These are phyloP conservation scores for Calonectria montana DNA, from an alignment of 2,329 filamentous ascomycete species.

Conservation along the genomic window DNA sequence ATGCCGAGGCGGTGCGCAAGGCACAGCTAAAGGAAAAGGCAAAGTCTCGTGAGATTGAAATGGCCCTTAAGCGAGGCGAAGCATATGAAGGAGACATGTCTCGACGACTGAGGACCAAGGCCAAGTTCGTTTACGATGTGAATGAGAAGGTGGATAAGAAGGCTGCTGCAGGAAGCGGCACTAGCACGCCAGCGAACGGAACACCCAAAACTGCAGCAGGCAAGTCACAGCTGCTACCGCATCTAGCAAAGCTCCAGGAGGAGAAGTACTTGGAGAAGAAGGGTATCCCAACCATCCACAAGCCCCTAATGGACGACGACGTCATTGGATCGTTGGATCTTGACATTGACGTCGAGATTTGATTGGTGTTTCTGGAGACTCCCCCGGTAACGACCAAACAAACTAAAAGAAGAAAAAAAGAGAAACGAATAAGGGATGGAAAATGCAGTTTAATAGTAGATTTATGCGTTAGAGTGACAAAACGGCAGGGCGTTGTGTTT, in stretches of 20 bases:
- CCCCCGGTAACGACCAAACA: neutral
- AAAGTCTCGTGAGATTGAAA: constrained; percentile 69
- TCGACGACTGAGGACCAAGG: constrained; percentile 73
- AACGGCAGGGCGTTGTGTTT: constrained; percentile 20
- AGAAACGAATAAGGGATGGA: neutral
- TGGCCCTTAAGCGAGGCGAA: constrained; percentile 73
- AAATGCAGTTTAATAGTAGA: neutral
- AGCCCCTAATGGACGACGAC: constrained; percentile 89
- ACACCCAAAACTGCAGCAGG: constrained; percentile 62
- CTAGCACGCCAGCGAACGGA: constrained; percentile 64
- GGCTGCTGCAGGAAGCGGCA: constrained; percentile 60
- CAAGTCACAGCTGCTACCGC: constrained; percentile 58
- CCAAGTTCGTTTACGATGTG: constrained; percentile 75
- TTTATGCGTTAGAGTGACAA: constrained; percentile 15
- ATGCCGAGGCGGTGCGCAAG: constrained; percentile 90
- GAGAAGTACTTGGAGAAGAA: constrained; percentile 68
- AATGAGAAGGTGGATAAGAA: constrained; percentile 62
- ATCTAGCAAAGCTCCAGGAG: constrained; percentile 65
- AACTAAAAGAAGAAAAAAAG: neutral
- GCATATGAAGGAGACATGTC: constrained; percentile 67
- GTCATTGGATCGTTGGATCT: constrained; percentile 90
- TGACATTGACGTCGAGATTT: constrained; percentile 92
- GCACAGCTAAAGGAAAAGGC: constrained; percentile 86
- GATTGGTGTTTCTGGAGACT: constrained; percentile 30
- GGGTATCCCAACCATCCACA: constrained; percentile 76